phyloP scores from a whole-genome alignment of 225 moss, liverwort and hornwort genomes.

The Ulota crispa region DNA sequence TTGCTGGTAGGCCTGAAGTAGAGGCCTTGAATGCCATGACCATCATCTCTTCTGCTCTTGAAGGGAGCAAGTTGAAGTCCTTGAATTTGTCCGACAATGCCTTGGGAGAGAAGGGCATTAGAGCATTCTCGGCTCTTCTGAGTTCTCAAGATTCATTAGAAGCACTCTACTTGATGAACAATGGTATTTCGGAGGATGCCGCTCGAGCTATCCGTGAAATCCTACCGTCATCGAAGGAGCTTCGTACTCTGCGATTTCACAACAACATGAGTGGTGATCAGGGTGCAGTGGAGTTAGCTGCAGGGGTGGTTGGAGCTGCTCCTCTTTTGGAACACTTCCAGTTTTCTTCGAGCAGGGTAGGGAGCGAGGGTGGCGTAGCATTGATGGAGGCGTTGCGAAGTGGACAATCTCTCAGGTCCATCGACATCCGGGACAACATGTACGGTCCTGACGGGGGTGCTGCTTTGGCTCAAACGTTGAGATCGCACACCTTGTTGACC shows the following conservation, averaged over 20 bases:
- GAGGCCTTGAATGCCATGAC: constrained; percentile 91
- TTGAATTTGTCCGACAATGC: constrained; percentile 97
- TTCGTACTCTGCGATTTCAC: constrained; percentile 82
- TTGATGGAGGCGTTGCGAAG: constrained; percentile 70
- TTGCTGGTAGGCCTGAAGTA: constrained; percentile 89
- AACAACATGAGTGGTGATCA: constrained; percentile 98
- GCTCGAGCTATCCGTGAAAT: constrained; percentile 87
- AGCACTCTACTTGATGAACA: constrained; percentile 92
- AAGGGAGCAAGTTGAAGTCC: constrained; percentile 80
- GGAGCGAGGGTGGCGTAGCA: constrained; percentile 72
- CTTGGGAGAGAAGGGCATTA: constrained; percentile 91
- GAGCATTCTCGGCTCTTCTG: constrained; percentile 83
- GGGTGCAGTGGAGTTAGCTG: constrained; percentile 76
- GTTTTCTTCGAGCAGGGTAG: constrained; percentile 92
- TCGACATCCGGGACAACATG: constrained; percentile 97
- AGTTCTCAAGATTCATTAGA: constrained; percentile 78
- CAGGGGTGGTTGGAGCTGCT: constrained; percentile 60
- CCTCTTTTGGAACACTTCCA: constrained; percentile 77
- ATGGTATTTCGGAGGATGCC: constrained; percentile 92
- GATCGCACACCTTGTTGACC: constrained; percentile 58
- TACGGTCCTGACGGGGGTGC: constrained; percentile 83
- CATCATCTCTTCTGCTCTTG: constrained; percentile 70
- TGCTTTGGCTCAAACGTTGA: constrained; percentile 65
- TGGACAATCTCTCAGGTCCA: constrained; percentile 60
- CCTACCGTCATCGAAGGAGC: constrained; percentile 63